phyloP scores from a whole-genome alignment of 305 asterid species.

The Ilex paraguariensis region DNA sequence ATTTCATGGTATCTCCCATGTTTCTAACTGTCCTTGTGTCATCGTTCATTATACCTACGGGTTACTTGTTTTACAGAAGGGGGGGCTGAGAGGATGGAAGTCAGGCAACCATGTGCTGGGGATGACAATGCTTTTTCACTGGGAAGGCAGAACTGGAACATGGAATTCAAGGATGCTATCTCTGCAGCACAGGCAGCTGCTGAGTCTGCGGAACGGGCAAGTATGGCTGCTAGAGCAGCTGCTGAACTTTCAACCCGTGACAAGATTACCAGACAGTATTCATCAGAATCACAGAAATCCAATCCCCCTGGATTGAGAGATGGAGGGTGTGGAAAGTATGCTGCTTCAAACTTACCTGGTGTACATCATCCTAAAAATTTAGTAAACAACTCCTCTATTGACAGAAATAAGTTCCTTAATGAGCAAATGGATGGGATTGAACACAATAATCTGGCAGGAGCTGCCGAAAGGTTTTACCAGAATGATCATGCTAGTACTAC shows the following conservation, averaged over 20 bases:
- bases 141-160: conserved; percentile 45
- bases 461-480: conserved; percentile 20
- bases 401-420: conserved; percentile 23
- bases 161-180: conserved; percentile 85
- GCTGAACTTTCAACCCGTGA: conserved; percentile 60
- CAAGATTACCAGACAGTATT: conserved; percentile 30
- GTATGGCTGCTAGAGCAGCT: conserved; percentile 85
- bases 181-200: conserved; percentile 92
- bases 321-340: conserved; percentile 27
- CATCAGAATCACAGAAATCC: conserved; percentile 35
- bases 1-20: conserved; percentile 6
- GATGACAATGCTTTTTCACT: conserved; percentile 21
- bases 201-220: conserved; percentile 81
- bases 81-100: conserved; percentile 1
- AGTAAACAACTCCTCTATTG: conserved; percentile 20
- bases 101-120: conserved; percentile 22
- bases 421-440: conserved; percentile 22
- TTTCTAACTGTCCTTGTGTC: conserved; percentile 12
- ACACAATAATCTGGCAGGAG: conserved; percentile 21
- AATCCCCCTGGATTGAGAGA: conserved; percentile 25
- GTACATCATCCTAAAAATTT: conserved; percentile 34
- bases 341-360: conserved; percentile 15
- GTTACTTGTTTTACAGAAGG: neutral
- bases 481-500: conserved; percentile 25
- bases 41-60: conserved; percentile 4